Evolutionary conservation across 768 basidiomycete species (phyloP).

Genomic region (Psilocybe cubensis): DNA sequence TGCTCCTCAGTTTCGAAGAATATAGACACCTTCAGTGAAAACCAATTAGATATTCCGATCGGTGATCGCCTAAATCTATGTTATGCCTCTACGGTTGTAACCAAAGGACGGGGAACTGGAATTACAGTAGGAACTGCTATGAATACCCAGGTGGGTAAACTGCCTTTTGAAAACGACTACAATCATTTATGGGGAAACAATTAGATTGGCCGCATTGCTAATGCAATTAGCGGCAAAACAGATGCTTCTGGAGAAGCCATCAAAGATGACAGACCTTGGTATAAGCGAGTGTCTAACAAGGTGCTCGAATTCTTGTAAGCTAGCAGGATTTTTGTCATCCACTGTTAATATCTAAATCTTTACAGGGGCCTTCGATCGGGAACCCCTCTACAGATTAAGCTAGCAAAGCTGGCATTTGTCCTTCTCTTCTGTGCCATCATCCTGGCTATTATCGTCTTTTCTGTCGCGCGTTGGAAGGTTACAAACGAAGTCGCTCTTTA

Average conservation of each 20-base stretch:
- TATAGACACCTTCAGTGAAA: conserved; percentile 29
- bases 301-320: conserved; percentile 31
- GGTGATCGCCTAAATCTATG: conserved; percentile 48
- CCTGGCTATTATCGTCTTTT: conserved; percentile 40
- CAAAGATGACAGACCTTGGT: conserved; percentile 24
- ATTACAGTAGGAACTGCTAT: conserved; percentile 54
- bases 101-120: conserved; percentile 53
- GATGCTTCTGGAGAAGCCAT: conserved; percentile 13
- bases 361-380: conserved; percentile 36
- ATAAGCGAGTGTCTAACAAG: conserved; percentile 24
- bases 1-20: conserved; percentile 39
- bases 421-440: conserved; percentile 39
- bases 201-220: conserved; percentile 40
- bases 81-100: conserved; percentile 45
- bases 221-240: conserved; percentile 33
- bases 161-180: conserved; percentile 4
- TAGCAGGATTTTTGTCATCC: background rate
- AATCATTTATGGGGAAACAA: background rate
- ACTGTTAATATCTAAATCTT: background rate
- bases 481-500: conserved; percentile 38
- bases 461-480: conserved; percentile 35
- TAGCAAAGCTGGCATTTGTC: conserved; percentile 37
- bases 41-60: conserved; percentile 38
- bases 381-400: conserved; percentile 41
- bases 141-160: conserved; percentile 47